These are phyloP conservation scores for Claviceps pusilla DNA, from an alignment of 2,329 filamentous ascomycete genomes.

Conservation along the genomic window DNA sequence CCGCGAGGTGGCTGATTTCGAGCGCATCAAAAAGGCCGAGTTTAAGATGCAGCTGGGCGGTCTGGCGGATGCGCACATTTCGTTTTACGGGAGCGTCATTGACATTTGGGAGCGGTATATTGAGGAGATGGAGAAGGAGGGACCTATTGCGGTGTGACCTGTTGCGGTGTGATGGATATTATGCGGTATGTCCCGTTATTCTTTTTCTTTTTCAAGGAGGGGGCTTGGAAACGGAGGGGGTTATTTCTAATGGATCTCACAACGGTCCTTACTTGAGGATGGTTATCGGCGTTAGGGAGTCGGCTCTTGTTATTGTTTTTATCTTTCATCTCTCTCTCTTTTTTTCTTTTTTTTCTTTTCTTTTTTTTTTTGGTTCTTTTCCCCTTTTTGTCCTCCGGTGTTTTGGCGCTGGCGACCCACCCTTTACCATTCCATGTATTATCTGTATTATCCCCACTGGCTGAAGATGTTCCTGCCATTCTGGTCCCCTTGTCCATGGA, in stretches of 20 bases:
- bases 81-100: constrained; percentile 68
- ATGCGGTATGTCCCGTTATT: too few species aligned
- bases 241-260: too few species aligned
- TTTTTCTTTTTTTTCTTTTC: background rate
- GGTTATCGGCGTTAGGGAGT: too few species aligned
- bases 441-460: too few species aligned
- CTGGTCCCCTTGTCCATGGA: too few species aligned
- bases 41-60: constrained; percentile 76
- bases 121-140: constrained; percentile 66
- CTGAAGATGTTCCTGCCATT: too few species aligned
- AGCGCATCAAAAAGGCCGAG: constrained; percentile 88
- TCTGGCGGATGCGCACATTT: constrained; percentile 70
- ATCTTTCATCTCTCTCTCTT: background rate
- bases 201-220: too few species aligned
- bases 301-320: background rate
- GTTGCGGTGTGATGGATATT: too few species aligned
- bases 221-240: too few species aligned
- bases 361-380: background rate
- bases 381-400: background rate
- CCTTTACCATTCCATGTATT: too few species aligned
- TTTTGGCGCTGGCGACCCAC: too few species aligned
- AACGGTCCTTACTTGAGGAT: too few species aligned
- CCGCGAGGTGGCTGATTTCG: constrained; percentile 83
- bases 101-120: constrained; percentile 83
- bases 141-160: constrained; percentile 10